A percentile compares a stretch with the other conserved stretches of the same genome.
phyloP scores from a whole-genome alignment of 2,329 filamentous ascomycete species.

The Aspergillus carbonarius region DNA sequence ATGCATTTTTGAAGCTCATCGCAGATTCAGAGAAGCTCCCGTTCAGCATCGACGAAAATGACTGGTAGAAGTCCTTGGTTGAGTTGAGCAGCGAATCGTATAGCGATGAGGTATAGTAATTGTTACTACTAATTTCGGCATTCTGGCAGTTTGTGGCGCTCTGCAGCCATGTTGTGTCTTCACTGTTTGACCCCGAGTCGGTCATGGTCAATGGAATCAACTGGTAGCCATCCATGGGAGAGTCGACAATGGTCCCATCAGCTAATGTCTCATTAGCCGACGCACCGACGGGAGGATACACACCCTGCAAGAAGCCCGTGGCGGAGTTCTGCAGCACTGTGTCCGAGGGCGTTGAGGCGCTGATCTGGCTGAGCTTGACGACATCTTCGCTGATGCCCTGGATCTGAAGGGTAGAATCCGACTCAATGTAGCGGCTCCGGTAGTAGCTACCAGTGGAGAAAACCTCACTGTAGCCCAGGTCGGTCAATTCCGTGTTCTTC shows the following conservation, averaged over 20 bases:
- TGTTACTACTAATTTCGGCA: constrained; percentile 58
- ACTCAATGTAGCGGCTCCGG: constrained; percentile 70
- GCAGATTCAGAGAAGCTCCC: constrained; percentile 49
- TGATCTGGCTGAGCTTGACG: constrained; percentile 69
- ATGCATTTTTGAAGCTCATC: constrained; percentile 62
- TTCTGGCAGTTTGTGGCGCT: constrained; percentile 56
- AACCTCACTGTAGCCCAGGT: constrained; percentile 75
- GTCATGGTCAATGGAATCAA: constrained; percentile 72
- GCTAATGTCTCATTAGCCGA: constrained; percentile 61
- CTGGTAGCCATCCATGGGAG: constrained; percentile 78
- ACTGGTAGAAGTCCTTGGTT: constrained; percentile 56
- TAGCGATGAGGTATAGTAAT: constrained; percentile 54
- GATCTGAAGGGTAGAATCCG: constrained; percentile 61
- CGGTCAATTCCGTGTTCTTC: constrained; percentile 70
- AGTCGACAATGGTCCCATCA: constrained; percentile 65
- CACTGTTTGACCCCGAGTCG: constrained; percentile 58
- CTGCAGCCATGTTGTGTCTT: constrained; percentile 60
- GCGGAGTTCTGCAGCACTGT: constrained; percentile 78
- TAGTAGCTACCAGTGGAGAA: constrained; percentile 72
- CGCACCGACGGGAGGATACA: constrained; percentile 74
- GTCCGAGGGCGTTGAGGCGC: constrained; percentile 70
- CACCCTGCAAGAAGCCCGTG: constrained; percentile 74
- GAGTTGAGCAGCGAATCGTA: constrained; percentile 50
- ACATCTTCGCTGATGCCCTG: constrained; percentile 64
- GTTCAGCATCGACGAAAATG: constrained; percentile 54